Conservation (phyloP, 129 eudicot species). For the Saposhnikovia divaricata region DNA sequence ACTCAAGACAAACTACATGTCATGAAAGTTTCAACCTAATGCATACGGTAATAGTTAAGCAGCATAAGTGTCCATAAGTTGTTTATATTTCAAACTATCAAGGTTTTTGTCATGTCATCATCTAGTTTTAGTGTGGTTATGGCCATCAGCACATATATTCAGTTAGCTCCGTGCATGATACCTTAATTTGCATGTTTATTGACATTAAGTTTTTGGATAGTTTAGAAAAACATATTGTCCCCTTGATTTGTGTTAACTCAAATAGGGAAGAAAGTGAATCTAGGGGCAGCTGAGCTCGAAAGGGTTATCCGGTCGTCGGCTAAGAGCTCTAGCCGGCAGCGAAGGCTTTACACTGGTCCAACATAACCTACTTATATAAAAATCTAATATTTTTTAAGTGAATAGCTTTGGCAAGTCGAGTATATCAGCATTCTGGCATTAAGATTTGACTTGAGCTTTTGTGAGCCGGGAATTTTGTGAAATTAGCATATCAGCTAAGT, state of each 20-base stretch:
- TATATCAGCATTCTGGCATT: background rate
- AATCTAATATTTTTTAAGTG: conserved; percentile 16
- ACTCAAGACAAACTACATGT: background rate
- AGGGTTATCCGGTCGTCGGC: conserved; percentile 32
- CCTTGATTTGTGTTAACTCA: background rate
- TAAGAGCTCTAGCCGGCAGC: conserved; percentile 64
- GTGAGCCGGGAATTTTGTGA: background rate
- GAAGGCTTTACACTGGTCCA: conserved; percentile 40
- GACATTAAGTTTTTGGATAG: background rate
- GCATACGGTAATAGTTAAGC: background rate
- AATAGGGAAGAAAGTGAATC: too few relatives aligned
- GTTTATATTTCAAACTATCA: background rate
- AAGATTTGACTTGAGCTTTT: background rate
- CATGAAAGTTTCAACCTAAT: too few relatives aligned
- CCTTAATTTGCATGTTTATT: background rate
- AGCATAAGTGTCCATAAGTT: background rate
- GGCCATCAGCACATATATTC: background rate
- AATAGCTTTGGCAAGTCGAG: background rate
- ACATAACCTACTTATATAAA: background rate
- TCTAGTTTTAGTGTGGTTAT: background rate
- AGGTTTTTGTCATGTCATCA: background rate
- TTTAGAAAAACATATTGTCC: background rate
- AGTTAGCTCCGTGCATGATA: background rate
- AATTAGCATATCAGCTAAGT: background rate
- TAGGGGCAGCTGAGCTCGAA: too few relatives aligned